A percentile compares a stretch with the other conserved stretches of the same genome.
Conservation (phyloP, 2,329 filamentous ascomycete genomes). For the Colletotrichum plurivorum region DNA sequence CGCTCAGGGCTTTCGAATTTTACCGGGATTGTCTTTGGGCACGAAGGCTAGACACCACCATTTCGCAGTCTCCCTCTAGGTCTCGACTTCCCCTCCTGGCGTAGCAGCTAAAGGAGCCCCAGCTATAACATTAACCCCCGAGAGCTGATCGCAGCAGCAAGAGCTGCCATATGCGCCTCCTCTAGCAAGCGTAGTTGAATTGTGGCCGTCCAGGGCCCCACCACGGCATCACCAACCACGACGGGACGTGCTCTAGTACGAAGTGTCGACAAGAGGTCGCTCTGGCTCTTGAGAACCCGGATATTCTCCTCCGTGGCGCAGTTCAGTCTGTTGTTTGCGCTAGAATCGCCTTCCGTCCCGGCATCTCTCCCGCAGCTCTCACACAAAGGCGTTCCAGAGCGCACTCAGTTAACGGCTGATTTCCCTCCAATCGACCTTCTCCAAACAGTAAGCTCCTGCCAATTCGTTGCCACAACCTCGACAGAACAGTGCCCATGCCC, state of each 20-base stretch:
- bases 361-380: slow-evolving; percentile 6
- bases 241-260: neutral
- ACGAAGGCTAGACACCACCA: slow-evolving; percentile 26
- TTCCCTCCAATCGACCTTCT: neutral
- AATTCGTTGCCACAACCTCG: neutral
- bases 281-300: slow-evolving; percentile 35
- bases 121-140: slow-evolving; percentile 24
- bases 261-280: slow-evolving; percentile 7
- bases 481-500: slow-evolving; percentile 22
- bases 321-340: slow-evolving; percentile 11
- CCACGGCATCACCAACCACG: slow-evolving; percentile 28
- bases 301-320: slow-evolving; percentile 20
- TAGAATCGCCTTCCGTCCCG: slow-evolving; percentile 6
- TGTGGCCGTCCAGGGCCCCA: slow-evolving; percentile 27
- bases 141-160: slow-evolving; percentile 27
- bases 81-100: slow-evolving; percentile 30
- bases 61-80: slow-evolving; percentile 21
- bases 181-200: slow-evolving; percentile 14
- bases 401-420: neutral
- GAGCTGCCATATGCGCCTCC: slow-evolving; percentile 31
- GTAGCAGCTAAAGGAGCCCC: slow-evolving; percentile 33
- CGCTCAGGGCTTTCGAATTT: slow-evolving; percentile 22
- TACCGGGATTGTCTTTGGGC: slow-evolving; percentile 33
- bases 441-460: slow-evolving; percentile 4
- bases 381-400: neutral